phyloP scores from a whole-genome alignment of 2,329 filamentous ascomycete species.

The Xylariaceae sp. region DNA sequence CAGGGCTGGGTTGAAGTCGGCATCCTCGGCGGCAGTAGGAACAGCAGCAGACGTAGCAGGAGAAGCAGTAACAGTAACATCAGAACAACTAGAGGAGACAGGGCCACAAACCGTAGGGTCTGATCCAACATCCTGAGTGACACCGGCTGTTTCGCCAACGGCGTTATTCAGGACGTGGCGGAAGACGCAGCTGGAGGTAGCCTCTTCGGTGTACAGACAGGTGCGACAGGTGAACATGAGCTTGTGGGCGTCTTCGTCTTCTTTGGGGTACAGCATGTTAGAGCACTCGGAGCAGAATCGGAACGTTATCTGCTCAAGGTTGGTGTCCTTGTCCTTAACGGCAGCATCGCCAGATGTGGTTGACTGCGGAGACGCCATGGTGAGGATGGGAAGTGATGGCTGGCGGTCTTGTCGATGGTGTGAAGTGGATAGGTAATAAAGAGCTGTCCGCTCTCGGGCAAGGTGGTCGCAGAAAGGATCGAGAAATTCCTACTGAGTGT shows the following conservation, averaged over 20 bases:
- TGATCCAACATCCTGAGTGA: conserved; percentile 92
- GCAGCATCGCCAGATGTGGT: conserved; percentile 40
- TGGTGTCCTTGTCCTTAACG: conserved; percentile 36
- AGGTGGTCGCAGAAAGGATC: background rate
- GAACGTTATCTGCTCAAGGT: conserved; percentile 81
- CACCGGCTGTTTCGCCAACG: conserved; percentile 90
- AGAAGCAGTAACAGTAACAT: conserved; percentile 10
- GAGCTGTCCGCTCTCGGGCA: conserved; percentile 1
- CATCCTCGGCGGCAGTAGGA: conserved; percentile 16
- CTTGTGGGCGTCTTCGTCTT: conserved; percentile 76
- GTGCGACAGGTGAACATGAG: conserved; percentile 95
- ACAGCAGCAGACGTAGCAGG: conserved; percentile 9
- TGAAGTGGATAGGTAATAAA: background rate
- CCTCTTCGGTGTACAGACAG: conserved; percentile 84
- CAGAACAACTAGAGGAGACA: conserved; percentile 31
- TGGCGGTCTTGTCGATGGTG: conserved; percentile 7
- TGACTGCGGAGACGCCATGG: conserved; percentile 56
- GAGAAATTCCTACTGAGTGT: background rate
- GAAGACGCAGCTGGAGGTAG: conserved; percentile 86
- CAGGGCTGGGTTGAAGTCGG: conserved; percentile 25
- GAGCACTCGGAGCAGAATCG: conserved; percentile 98
- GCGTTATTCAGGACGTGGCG: conserved; percentile 89
- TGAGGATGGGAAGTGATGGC: conserved; percentile 8
- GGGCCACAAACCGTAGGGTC: conserved; percentile 92
- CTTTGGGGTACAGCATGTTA: conserved; percentile 96